phyloP scores from a whole-genome alignment of 345 rosid species.

The Firmiana major region DNA sequence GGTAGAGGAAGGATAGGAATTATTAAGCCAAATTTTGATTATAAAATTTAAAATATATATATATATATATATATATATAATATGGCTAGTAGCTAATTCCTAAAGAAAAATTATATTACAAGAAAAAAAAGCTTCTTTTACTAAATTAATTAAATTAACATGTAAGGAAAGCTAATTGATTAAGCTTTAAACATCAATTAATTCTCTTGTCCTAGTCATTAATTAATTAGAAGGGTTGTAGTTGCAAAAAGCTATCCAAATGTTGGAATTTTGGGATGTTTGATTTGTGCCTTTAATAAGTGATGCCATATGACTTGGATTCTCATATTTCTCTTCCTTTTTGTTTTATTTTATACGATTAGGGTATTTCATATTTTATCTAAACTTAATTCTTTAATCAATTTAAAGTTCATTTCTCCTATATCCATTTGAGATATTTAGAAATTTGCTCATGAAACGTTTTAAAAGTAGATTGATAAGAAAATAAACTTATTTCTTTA shows the following conservation, averaged over 20 bases:
- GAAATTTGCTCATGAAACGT: too few relatives aligned
- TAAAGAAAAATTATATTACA: background rate
- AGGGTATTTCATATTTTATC: too few relatives aligned
- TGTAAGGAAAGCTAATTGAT: background rate
- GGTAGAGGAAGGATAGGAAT: too few relatives aligned
- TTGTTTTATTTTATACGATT: background rate
- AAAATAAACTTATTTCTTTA: too few relatives aligned
- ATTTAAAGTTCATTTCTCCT: too few relatives aligned
- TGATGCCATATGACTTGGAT: constrained; percentile 15
- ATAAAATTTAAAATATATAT: too few relatives aligned
- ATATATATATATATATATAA: too few relatives aligned
- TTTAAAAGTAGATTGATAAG: too few relatives aligned
- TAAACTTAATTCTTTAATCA: too few relatives aligned
- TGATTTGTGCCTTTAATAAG: constrained; percentile 5
- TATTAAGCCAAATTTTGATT: too few relatives aligned
- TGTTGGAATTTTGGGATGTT: background rate
- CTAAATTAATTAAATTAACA: background rate
- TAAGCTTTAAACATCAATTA: background rate
- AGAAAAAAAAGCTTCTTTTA: background rate
- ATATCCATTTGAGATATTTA: too few relatives aligned
- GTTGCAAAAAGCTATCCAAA: background rate
- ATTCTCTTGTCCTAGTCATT: background rate
- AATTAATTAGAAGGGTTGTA: background rate
- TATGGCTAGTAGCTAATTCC: too few relatives aligned
- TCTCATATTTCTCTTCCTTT: background rate